Percentiles rank a stretch among this genome's conserved stretches.
Evolutionary conservation across 352 stramenopile genomes (phyloP).

Genomic region (Pythium folliculosum): DNA sequence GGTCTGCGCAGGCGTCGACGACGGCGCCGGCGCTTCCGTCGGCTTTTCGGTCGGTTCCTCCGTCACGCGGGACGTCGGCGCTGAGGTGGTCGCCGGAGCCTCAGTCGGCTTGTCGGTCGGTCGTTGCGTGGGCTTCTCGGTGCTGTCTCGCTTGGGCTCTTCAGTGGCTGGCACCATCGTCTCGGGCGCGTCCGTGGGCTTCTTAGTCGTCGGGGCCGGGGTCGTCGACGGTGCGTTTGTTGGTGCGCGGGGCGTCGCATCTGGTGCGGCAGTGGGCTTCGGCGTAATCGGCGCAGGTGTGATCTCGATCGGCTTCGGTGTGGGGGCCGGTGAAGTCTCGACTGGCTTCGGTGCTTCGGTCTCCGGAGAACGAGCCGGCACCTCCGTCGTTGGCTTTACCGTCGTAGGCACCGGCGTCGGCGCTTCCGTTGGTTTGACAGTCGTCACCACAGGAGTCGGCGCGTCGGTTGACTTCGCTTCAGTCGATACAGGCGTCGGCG

Average conservation of each 20-base stretch:
- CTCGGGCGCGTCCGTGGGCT: background rate
- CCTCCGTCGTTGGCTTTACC: conserved; percentile 3
- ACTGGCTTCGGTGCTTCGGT: background rate
- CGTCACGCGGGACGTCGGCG: background rate
- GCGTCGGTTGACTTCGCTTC: background rate
- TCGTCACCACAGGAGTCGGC: background rate
- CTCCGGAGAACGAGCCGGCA: background rate
- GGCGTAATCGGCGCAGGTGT: background rate
- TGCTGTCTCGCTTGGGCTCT: background rate
- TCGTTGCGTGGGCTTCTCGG: background rate
- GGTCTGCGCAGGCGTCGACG: background rate
- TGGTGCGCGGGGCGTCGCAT: background rate
- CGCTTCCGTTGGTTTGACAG: background rate
- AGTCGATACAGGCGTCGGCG: too few species aligned
- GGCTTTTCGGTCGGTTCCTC: background rate
- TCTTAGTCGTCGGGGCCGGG: background rate
- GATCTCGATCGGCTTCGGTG: background rate
- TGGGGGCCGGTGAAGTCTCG: background rate
- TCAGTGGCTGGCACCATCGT: background rate
- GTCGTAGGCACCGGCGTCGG: conserved; percentile 3
- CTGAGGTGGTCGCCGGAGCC: background rate
- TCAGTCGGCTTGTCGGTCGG: background rate
- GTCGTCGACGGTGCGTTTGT: background rate
- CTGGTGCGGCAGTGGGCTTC: background rate
- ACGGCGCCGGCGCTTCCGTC: background rate